These are phyloP conservation scores for Penicillium argentinense DNA, from an alignment of 495 filamentous ascomycete species.

Conservation along the genomic window DNA sequence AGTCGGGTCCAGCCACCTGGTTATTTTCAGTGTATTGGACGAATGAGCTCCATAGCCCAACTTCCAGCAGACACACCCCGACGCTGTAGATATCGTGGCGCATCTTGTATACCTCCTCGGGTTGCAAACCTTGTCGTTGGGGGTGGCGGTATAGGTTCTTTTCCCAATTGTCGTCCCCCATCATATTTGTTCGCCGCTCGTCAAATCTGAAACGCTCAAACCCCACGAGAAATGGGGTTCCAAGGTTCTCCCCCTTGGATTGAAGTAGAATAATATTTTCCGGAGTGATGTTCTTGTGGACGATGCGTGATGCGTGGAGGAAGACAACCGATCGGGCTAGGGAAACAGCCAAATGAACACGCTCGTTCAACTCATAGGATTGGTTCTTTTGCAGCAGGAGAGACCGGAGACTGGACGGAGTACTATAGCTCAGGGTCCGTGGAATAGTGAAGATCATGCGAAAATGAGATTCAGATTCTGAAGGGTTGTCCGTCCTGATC, in stretches of 20 bases:
- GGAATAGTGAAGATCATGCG: neutral
- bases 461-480: neutral
- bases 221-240: slow-evolving; percentile 2
- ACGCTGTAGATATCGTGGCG: slow-evolving; percentile 52
- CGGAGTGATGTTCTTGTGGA: slow-evolving; percentile 9
- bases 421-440: neutral
- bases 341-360: neutral
- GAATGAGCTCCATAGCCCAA: slow-evolving; percentile 42
- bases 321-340: slow-evolving; percentile 3
- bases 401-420: neutral
- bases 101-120: slow-evolving; percentile 38
- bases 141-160: slow-evolving; percentile 45
- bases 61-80: slow-evolving; percentile 46
- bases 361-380: neutral
- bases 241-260: neutral
- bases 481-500: neutral
- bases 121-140: slow-evolving; percentile 31
- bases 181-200: slow-evolving; percentile 8
- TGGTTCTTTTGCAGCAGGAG: neutral
- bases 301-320: slow-evolving; percentile 6
- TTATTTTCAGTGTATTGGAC: slow-evolving; percentile 15
- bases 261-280: slow-evolving; percentile 5
- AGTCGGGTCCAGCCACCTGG: neutral
- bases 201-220: slow-evolving; percentile 22
- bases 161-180: slow-evolving; percentile 34